These are phyloP conservation scores for Globisporangium camurandrum DNA, from an alignment of 352 stramenopile species.

Conservation along the genomic window DNA sequence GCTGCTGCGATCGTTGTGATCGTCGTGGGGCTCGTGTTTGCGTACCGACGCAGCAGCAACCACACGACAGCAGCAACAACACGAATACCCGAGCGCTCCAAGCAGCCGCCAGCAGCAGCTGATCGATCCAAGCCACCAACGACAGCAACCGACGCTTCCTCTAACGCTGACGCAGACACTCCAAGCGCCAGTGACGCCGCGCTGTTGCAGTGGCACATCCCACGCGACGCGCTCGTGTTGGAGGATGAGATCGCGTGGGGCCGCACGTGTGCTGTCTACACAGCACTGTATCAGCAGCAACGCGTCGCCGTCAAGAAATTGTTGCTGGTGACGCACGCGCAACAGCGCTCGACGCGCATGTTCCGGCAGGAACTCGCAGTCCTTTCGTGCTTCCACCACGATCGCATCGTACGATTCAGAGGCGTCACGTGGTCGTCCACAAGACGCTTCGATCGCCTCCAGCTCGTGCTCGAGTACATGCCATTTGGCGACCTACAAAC, in stretches of 20 bases:
- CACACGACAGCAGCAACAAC: not conserved
- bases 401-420: conserved; percentile 17
- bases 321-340: not conserved
- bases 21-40: conserved; percentile 1
- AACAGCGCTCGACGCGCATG: conserved; percentile 1
- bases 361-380: conserved; percentile 17
- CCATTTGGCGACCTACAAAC: conserved; percentile 19
- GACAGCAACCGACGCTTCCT: too few relatives aligned
- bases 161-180: too few relatives aligned
- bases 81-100: not conserved
- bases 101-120: not conserved
- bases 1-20: not conserved
- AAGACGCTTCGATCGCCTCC: conserved; percentile 5
- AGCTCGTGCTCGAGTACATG: conserved; percentile 23
- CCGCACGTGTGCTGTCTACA: conserved; percentile 9
- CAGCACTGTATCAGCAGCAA: conserved; percentile 8
- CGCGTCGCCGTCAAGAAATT: conserved; percentile 11
- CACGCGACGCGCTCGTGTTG: not conserved
- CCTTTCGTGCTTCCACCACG: conserved; percentile 15
- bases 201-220: conserved; percentile 6
- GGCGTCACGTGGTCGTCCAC: conserved; percentile 15
- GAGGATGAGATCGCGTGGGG: conserved; percentile 13
- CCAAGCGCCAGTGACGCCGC: not conserved
- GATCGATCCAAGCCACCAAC: too few relatives aligned
- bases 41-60: not conserved